These are phyloP conservation scores for Raffaelea albimanens DNA, from an alignment of 2,329 filamentous ascomycete species.

Conservation along the genomic window DNA sequence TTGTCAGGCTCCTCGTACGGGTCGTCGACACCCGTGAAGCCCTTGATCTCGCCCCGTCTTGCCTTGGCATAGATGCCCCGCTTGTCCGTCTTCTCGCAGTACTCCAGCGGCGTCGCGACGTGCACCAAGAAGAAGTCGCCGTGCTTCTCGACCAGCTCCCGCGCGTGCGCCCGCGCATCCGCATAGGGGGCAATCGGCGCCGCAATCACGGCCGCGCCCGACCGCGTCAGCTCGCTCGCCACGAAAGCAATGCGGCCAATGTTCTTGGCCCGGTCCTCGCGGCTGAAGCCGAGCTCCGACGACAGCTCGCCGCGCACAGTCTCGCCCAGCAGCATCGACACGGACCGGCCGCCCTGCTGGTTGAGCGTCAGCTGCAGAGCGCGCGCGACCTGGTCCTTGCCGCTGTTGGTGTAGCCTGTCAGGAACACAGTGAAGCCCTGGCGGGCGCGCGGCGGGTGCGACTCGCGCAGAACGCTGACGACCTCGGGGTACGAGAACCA, in stretches of 20 bases:
- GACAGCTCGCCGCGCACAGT: slow-evolving; percentile 90
- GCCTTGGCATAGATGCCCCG: slow-evolving; percentile 80
- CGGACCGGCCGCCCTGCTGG: slow-evolving; percentile 91
- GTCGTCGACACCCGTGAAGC: slow-evolving; percentile 96
- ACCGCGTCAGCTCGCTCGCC: slow-evolving; percentile 83
- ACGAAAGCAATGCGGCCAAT: slow-evolving; percentile 95
- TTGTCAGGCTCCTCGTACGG: slow-evolving; percentile 82
- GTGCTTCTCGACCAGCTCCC: slow-evolving; percentile 76
- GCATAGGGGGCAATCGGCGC: slow-evolving; percentile 94
- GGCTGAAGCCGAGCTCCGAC: slow-evolving; percentile 89
- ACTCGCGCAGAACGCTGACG: slow-evolving; percentile 90
- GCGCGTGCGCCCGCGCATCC: slow-evolving; percentile 62
- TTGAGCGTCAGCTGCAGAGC: slow-evolving; percentile 95
- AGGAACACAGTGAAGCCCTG: slow-evolving; percentile 99
- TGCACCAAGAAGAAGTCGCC: slow-evolving; percentile 94
- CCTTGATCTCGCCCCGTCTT: slow-evolving; percentile 84
- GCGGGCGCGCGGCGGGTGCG: slow-evolving; percentile 79
- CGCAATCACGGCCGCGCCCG: slow-evolving; percentile 89
- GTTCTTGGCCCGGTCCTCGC: slow-evolving; percentile 88
- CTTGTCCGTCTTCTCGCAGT: slow-evolving; percentile 92
- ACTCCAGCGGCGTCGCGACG: slow-evolving; percentile 84
- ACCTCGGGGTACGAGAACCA: slow-evolving; percentile 99
- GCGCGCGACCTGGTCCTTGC: slow-evolving; percentile 93
- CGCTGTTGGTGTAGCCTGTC: slow-evolving; percentile 91
- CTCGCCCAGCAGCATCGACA: slow-evolving; percentile 90